A percentile compares a stretch with the other conserved stretches of the same genome.
Conservation (phyloP, 192 early-diverging fungal genomes). For the Umbelopsis vinacea region DNA sequence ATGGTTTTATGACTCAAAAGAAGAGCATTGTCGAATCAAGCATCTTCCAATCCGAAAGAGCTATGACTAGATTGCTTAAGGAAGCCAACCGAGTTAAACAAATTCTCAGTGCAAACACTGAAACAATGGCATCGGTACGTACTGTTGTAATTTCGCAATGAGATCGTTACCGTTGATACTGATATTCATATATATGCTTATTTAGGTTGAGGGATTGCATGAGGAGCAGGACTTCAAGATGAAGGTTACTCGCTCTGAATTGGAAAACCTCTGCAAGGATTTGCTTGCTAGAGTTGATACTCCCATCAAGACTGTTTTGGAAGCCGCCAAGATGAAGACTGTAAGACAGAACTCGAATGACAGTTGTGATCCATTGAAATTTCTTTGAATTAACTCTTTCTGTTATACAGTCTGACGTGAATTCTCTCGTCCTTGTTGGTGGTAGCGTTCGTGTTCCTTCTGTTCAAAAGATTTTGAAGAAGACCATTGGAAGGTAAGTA, state of each 20-base stretch:
- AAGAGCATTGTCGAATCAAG: slow-evolving; percentile 52
- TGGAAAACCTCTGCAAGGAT: slow-evolving; percentile 76
- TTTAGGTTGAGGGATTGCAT: slow-evolving; percentile 82
- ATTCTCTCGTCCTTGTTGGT: slow-evolving; percentile 93
- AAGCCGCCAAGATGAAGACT: slow-evolving; percentile 65
- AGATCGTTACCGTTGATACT: background rate
- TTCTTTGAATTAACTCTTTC: background rate
- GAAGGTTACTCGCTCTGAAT: slow-evolving; percentile 73
- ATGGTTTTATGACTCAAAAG: slow-evolving; percentile 67
- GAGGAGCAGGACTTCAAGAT: slow-evolving; percentile 86
- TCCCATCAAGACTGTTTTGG: slow-evolving; percentile 77
- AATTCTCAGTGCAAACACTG: slow-evolving; percentile 93
- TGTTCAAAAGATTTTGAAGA: slow-evolving; percentile 73
- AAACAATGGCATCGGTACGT: slow-evolving; percentile 78
- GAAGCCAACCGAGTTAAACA: slow-evolving; percentile 97
- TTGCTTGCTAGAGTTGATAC: slow-evolving; percentile 67
- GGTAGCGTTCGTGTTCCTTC: slow-evolving; percentile 89
- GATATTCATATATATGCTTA: background rate
- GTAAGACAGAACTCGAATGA: slow-evolving; percentile 31
- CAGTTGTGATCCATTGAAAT: no score
- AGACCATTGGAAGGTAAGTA: slow-evolving; percentile 70
- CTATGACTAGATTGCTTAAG: slow-evolving; percentile 87
- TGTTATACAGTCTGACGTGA: slow-evolving; percentile 59
- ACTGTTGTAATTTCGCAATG: background rate
- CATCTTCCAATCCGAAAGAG: slow-evolving; percentile 71